These are phyloP conservation scores for Letharia lupina DNA, from an alignment of 495 filamentous ascomycete genomes.

Conservation along the genomic window DNA sequence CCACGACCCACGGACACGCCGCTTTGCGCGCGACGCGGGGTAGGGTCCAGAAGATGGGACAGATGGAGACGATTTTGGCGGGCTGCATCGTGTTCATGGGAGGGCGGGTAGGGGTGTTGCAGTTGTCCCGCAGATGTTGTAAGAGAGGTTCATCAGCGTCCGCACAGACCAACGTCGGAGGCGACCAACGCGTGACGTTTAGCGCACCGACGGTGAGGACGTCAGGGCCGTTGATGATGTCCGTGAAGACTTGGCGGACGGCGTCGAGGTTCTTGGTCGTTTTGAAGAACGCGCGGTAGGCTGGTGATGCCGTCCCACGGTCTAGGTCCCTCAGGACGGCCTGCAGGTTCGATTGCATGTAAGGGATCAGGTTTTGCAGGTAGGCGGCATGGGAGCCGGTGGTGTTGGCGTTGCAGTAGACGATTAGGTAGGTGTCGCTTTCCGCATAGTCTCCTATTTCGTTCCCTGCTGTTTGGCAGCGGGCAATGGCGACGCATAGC, in stretches of 20 bases:
- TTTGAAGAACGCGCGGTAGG: constrained; percentile 1
- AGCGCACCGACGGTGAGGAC: neutral
- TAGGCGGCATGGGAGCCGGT: neutral
- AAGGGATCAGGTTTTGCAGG: neutral
- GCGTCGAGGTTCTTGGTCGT: neutral
- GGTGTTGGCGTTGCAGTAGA: neutral
- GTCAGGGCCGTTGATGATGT: neutral
- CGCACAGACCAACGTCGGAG: neutral
- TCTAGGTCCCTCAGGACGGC: neutral
- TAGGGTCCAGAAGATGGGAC: neutral
- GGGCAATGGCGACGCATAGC: neutral
- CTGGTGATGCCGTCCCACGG: neutral
- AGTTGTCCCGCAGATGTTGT: neutral
- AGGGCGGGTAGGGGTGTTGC: neutral
- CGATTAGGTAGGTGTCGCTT: neutral
- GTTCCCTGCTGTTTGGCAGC: neutral
- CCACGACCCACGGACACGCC: neutral
- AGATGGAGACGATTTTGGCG: neutral
- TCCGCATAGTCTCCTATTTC: neutral
- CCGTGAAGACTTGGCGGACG: neutral
- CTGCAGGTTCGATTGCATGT: neutral
- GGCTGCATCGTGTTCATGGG: neutral
- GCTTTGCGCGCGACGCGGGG: neutral
- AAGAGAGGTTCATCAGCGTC: neutral
- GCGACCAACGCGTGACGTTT: neutral